These are phyloP conservation scores for Plasmodium inui DNA, from an alignment of 169 alveolate species.

Conservation along the genomic window DNA sequence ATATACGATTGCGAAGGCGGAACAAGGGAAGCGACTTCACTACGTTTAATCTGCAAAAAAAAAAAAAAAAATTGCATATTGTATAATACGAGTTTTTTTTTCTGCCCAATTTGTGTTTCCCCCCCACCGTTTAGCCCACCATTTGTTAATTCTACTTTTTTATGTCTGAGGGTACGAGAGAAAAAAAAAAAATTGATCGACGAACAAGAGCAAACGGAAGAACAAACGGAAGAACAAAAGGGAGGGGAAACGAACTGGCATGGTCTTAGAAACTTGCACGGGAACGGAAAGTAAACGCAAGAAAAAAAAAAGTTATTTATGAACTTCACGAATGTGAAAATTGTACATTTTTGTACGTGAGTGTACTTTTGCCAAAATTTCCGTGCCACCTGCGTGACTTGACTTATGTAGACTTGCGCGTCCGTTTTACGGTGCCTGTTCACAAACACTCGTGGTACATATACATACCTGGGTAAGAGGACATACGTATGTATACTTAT, in stretches of 20 bases:
- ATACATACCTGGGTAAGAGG: background rate
- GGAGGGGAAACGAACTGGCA: background rate
- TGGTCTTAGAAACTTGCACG: background rate
- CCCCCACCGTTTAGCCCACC: background rate
- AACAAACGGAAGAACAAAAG: background rate
- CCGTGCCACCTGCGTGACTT: background rate
- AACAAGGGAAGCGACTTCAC: background rate
- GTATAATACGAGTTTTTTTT: background rate
- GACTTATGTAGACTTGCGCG: background rate
- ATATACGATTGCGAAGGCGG: constrained; percentile 1
- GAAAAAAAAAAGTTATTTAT: background rate
- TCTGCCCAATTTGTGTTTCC: background rate
- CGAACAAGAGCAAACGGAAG: background rate
- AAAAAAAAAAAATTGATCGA: background rate
- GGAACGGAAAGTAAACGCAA: background rate
- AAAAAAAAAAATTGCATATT: background rate
- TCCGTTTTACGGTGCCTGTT: background rate
- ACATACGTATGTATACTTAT: background rate
- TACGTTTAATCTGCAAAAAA: background rate
- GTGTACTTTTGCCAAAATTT: background rate
- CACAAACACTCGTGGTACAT: background rate
- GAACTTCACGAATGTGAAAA: background rate
- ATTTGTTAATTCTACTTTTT: background rate
- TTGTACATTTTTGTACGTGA: background rate
- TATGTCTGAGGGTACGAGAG: background rate